phyloP scores from a whole-genome alignment of 345 rosid genomes.

The Bruguiera sexangula region DNA sequence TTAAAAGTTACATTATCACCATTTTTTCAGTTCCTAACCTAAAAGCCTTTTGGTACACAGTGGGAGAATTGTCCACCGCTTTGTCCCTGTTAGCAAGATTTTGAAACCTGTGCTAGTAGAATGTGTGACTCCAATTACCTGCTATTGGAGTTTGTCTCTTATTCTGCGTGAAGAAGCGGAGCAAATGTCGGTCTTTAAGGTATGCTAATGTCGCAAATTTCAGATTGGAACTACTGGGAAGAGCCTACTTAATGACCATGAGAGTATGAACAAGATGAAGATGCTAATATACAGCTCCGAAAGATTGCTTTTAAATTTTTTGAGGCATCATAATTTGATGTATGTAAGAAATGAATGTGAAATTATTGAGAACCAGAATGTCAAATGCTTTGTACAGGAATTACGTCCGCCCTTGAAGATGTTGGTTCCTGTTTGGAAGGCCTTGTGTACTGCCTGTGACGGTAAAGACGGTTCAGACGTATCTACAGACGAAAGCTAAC shows the following conservation, averaged over 20 bases:
- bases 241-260: background rate
- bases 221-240: background rate
- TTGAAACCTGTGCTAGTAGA: constrained; percentile 81
- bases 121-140: constrained; percentile 72
- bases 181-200: constrained; percentile 67
- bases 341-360: background rate
- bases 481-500: background rate
- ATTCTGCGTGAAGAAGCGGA: constrained; percentile 59
- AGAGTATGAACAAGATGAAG: background rate
- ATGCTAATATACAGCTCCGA: too few species aligned
- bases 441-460: constrained; percentile 45
- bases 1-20: background rate
- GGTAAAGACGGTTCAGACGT: constrained; percentile 6
- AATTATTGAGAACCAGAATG: background rate
- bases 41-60: constrained; percentile 32
- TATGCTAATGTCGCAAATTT: constrained; percentile 17
- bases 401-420: constrained; percentile 67
- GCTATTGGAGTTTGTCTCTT: constrained; percentile 83
- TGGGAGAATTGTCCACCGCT: constrained; percentile 53
- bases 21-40: background rate
- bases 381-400: constrained; percentile 41
- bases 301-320: too few species aligned
- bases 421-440: constrained; percentile 81
- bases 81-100: constrained; percentile 67
- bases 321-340: too few species aligned